These are phyloP conservation scores for Chamaecrista fasciculata DNA, from an alignment of 306 rosid genomes.

Conservation along the genomic window DNA sequence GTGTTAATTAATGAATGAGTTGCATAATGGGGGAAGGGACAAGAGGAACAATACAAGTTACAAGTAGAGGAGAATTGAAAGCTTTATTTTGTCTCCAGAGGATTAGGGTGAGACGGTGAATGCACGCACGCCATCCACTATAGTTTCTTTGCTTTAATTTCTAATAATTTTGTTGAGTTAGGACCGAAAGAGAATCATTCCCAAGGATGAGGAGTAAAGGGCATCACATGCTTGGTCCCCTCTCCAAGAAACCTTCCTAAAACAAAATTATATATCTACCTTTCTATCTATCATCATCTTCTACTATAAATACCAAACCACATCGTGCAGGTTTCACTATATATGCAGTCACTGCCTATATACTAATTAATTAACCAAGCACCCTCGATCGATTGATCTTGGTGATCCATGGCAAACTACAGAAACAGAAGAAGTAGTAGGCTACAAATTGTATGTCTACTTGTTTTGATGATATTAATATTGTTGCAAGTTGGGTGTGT, in stretches of 20 bases:
- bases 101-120: constrained; percentile 32
- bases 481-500: constrained; percentile 34
- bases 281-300: background rate
- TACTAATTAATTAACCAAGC: too few species aligned
- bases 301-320: background rate
- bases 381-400: too few species aligned
- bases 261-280: constrained; percentile 25
- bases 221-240: constrained; percentile 32
- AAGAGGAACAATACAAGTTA: constrained; percentile 27
- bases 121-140: constrained; percentile 35
- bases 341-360: too few species aligned
- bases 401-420: constrained; percentile 43
- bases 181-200: constrained; percentile 31
- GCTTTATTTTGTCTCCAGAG: constrained; percentile 28
- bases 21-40: constrained; percentile 18
- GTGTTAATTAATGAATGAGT: background rate
- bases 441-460: constrained; percentile 24
- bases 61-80: background rate
- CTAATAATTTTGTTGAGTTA: background rate
- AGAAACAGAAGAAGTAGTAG: too few species aligned
- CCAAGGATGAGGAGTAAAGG: constrained; percentile 40
- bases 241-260: background rate
- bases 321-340: too few species aligned
- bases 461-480: constrained; percentile 38
- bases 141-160: background rate